These are phyloP conservation scores for Leishmania gerbilli DNA, from an alignment of 208 protist genomes.

Conservation along the genomic window DNA sequence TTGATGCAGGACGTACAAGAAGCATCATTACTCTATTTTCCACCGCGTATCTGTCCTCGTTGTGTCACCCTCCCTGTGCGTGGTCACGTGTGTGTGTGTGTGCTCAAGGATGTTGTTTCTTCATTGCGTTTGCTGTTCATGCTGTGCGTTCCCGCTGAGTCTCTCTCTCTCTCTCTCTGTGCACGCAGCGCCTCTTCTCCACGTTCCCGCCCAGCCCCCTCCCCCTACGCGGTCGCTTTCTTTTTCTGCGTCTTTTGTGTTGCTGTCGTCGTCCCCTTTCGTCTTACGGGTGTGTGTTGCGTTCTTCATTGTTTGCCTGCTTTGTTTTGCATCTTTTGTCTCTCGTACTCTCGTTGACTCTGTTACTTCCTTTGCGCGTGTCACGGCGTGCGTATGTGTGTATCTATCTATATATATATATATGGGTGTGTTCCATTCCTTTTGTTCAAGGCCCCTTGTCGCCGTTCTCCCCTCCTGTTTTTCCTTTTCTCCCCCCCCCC, in stretches of 20 bases:
- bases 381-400: neutral
- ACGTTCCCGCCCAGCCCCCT: neutral
- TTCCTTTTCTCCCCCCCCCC: neutral
- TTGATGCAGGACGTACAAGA: neutral
- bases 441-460: neutral
- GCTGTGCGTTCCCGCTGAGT: neutral
- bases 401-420: neutral
- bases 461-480: neutral
- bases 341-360: neutral
- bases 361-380: neutral
- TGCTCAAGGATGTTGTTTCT: neutral
- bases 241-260: neutral
- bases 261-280: neutral
- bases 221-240: neutral
- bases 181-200: neutral
- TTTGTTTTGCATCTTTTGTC: neutral
- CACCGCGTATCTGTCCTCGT: neutral
- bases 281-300: neutral
- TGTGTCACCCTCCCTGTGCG: neutral
- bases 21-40: neutral
- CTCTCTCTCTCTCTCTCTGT: too few species aligned
- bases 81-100: neutral
- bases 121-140: neutral
- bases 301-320: neutral
- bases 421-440: neutral